Conservation (phyloP, 495 filamentous ascomycete genomes). For the Aspergillus biplanus region DNA sequence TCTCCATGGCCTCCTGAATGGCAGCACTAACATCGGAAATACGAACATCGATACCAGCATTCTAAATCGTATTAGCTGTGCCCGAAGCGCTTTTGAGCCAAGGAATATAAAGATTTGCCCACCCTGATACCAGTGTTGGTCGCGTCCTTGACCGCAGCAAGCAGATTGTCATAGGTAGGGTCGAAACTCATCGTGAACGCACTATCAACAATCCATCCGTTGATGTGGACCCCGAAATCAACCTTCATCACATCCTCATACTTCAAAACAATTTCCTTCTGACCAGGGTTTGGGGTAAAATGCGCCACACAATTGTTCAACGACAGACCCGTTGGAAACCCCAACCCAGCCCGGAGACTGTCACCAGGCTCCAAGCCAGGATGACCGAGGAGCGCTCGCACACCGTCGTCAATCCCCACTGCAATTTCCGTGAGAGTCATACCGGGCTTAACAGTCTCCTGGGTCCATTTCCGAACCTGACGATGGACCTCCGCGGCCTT, state of each 20-base stretch:
- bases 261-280: conserved; percentile 58
- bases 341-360: conserved; percentile 60
- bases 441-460: conserved; percentile 59
- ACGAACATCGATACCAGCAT: conserved; percentile 64
- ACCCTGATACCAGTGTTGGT: conserved; percentile 65
- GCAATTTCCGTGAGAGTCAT: conserved; percentile 62
- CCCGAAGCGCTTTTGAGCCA: neutral
- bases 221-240: conserved; percentile 69
- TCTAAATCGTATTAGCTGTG: conserved; percentile 32
- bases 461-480: conserved; percentile 62
- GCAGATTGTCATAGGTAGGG: conserved; percentile 62
- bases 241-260: conserved; percentile 67
- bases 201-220: conserved; percentile 67
- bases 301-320: conserved; percentile 66
- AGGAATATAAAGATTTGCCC: neutral
- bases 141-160: conserved; percentile 63
- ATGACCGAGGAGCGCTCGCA: conserved; percentile 59
- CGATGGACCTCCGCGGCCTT: conserved; percentile 65
- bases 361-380: conserved; percentile 61
- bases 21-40: conserved; percentile 63
- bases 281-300: conserved; percentile 65
- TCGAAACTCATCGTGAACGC: conserved; percentile 68
- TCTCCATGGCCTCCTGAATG: conserved; percentile 71
- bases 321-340: conserved; percentile 64
- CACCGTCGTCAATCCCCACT: conserved; percentile 63